phyloP scores from a whole-genome alignment of 345 rosid genomes.

The Salix exigua region DNA sequence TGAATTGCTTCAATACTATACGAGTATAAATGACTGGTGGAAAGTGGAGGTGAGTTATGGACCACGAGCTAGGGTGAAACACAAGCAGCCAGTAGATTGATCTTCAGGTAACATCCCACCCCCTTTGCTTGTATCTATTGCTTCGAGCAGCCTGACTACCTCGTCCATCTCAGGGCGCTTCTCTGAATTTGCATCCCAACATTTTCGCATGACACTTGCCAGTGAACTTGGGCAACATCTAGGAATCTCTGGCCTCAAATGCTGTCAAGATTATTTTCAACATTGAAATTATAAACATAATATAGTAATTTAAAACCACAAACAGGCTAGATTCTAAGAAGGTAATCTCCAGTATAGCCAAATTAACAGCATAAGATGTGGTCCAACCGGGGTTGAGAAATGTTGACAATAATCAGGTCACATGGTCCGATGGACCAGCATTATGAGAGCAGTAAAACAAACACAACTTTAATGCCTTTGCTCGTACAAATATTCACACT shows the following conservation, averaged over 20 bases:
- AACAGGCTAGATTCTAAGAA: not conserved
- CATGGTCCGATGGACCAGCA: not conserved
- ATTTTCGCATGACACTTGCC: constrained; percentile 25
- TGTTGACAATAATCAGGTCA: not conserved
- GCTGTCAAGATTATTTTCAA: constrained; percentile 8
- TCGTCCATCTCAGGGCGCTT: constrained; percentile 36
- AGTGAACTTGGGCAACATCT: constrained; percentile 32
- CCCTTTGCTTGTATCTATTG: constrained; percentile 33
- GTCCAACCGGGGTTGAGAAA: not conserved
- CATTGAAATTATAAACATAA: not conserved
- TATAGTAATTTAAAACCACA: not conserved
- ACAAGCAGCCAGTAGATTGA: constrained; percentile 32
- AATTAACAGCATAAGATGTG: not conserved
- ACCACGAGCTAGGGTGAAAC: constrained; percentile 24
- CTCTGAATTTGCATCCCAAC: constrained; percentile 33
- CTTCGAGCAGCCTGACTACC: constrained; percentile 29
- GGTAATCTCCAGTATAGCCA: not conserved
- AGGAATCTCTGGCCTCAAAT: constrained; percentile 29
- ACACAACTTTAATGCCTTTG: not conserved
- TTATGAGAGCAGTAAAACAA: not conserved
- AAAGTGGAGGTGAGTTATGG: constrained; percentile 8
- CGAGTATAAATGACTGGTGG: not conserved
- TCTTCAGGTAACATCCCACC: constrained; percentile 37
- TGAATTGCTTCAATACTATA: not conserved
- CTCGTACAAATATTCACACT: not conserved